A percentile compares a stretch with the other conserved stretches of the same genome.
These are phyloP conservation scores for Claviceps fusiformis DNA, from an alignment of 2,329 filamentous ascomycete genomes.

Conservation along the genomic window DNA sequence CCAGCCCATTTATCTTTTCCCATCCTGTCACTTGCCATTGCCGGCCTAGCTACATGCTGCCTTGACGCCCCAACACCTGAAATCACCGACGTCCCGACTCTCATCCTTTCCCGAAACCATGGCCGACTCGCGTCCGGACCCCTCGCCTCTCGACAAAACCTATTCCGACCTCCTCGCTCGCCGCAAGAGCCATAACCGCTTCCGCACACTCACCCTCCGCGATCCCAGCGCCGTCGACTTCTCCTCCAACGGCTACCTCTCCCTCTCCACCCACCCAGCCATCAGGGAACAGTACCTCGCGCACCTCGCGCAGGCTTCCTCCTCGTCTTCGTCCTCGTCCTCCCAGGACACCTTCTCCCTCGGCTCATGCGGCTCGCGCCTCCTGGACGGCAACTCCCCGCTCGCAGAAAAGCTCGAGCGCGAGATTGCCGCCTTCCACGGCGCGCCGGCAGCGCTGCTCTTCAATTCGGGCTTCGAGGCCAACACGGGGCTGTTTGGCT, in stretches of 20 bases:
- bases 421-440: constrained; percentile 33
- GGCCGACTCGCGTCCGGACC: background rate
- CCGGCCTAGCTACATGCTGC: too few species aligned
- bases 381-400: constrained; percentile 36
- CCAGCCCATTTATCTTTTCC: too few species aligned
- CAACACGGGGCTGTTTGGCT: constrained; percentile 49
- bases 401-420: constrained; percentile 32
- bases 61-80: too few species aligned
- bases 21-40: too few species aligned
- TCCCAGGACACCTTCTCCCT: constrained; percentile 11
- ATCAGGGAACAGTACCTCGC: constrained; percentile 51
- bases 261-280: constrained; percentile 41
- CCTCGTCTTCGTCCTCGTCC: background rate
- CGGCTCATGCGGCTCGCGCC: constrained; percentile 39
- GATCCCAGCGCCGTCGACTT: constrained; percentile 62
- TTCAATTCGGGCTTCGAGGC: constrained; percentile 53
- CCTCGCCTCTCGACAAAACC: constrained; percentile 13
- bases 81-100: background rate
- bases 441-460: constrained; percentile 30
- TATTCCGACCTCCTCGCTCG: constrained; percentile 15
- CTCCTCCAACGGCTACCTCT: constrained; percentile 68
- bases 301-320: constrained; percentile 14
- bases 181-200: constrained; percentile 20
- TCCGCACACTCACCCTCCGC: constrained; percentile 38
- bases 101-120: background rate